These are phyloP conservation scores for Claviceps sp. DNA, from an alignment of 2,329 filamentous ascomycete species.

Conservation along the genomic window DNA sequence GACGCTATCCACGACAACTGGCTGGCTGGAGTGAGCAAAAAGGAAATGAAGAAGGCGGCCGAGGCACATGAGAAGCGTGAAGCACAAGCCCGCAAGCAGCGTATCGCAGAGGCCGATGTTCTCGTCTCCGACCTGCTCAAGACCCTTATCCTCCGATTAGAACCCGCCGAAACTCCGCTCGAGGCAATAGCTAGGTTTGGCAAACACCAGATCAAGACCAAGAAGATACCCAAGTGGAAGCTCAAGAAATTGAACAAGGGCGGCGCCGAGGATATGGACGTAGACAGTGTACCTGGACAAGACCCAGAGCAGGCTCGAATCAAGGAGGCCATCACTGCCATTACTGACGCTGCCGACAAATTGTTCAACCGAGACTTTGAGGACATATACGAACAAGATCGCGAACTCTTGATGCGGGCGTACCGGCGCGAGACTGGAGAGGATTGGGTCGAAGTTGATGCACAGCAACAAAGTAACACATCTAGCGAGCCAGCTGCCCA, in stretches of 20 bases:
- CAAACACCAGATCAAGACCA: slow-evolving; percentile 48
- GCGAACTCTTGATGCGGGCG: slow-evolving; percentile 70
- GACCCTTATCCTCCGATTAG: slow-evolving; percentile 57
- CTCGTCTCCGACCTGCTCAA: slow-evolving; percentile 61
- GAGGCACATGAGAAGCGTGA: slow-evolving; percentile 80
- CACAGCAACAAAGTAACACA: slow-evolving; percentile 11
- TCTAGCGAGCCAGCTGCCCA: slow-evolving; percentile 9
- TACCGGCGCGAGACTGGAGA: slow-evolving; percentile 79
- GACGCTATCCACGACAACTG: slow-evolving; percentile 85
- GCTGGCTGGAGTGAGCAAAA: slow-evolving; percentile 86
- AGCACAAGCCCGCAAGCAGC: slow-evolving; percentile 56
- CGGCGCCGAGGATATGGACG: slow-evolving; percentile 50
- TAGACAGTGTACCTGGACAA: slow-evolving; percentile 40
- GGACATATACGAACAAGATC: slow-evolving; percentile 84
- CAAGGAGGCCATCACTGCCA: slow-evolving; percentile 60
- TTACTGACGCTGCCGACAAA: slow-evolving; percentile 83
- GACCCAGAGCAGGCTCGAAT: slow-evolving; percentile 58
- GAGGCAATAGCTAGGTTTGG: slow-evolving; percentile 78
- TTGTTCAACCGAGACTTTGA: slow-evolving; percentile 69
- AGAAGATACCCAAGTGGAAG: slow-evolving; percentile 52
- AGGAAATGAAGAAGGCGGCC: slow-evolving; percentile 78
- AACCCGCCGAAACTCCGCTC: slow-evolving; percentile 72
- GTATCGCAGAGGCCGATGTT: slow-evolving; percentile 60
- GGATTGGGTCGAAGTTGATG: slow-evolving; percentile 52
- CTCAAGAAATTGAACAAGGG: slow-evolving; percentile 51